Base-by-base conservation (phyloP, 83 land plant species). In the Isoetes engelmannii region DNA sequence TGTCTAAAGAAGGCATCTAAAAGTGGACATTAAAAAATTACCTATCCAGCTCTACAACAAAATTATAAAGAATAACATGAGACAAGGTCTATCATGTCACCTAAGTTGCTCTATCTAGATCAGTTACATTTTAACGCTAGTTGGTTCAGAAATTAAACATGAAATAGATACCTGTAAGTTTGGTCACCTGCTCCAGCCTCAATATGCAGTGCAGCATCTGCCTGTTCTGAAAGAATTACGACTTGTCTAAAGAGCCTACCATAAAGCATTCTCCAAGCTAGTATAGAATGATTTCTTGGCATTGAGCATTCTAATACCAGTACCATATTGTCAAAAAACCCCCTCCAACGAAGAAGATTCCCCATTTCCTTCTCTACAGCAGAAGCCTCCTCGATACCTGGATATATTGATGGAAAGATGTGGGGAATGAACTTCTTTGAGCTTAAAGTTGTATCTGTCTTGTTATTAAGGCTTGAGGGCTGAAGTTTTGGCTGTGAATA, bases 321-420 rank as follows among this genome's bases (percentile, higher is more conserved):
- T 7, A 64, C 67, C 8, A 64, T 64, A 44, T 64, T 64, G 67
- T 9, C 67, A 41, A 9, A 64, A 64, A 44, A 64, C 1, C 47
- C n/a, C 9, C 67, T 7, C 67, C 67, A 64, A 9, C 13, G 41
- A 9, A 64, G 47, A 44, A 64, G 67, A 64, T 64, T 18, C 13
- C 67, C 67, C 67, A 64, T 64, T 15, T 64, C 67, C 45, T 64
- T 64, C 44, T 64, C 67, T 7, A 64, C 67, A 17, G 49, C 41
- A 41, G 41, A 18, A 7, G 67, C 67, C 12, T 64, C 67, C 9
- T 18, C 12, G 45, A 64, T 47, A 12, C 67, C 67, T 18, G 47
- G 15, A 64, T 64, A 64, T 12, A 41, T 41, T 18, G 67, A 9
- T 15, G 18, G 18, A 44, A 64, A 44, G 0, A 64, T 17, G n/a